Percentiles rank a stretch among this genome's conserved stretches.
phyloP scores from a whole-genome alignment of 345 rosid genomes.

The Dipteronia dyeriana region DNA sequence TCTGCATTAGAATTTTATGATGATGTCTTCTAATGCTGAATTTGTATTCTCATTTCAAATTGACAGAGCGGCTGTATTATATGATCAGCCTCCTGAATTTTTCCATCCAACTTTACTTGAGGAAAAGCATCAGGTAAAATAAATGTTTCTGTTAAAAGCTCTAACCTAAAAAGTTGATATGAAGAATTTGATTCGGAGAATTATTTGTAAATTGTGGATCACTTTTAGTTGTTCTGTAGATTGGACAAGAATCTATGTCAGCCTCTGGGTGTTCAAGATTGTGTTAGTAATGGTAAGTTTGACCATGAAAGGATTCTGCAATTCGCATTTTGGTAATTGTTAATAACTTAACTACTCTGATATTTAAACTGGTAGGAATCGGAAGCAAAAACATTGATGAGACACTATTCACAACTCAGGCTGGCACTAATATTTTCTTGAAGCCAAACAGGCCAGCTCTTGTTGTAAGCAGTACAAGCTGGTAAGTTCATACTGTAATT shows the following conservation, averaged over 20 bases:
- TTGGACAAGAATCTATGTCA: constrained; percentile 55
- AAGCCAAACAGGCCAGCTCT: constrained; percentile 87
- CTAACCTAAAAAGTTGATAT: neutral
- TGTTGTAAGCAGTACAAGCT: constrained; percentile 97
- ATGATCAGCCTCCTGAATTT: constrained; percentile 98
- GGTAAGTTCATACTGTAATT: constrained; percentile 47
- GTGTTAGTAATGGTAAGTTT: constrained; percentile 60
- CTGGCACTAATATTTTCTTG: constrained; percentile 39
- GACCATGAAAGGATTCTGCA: constrained; percentile 9
- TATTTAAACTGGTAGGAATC: constrained; percentile 21
- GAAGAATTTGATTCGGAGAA: constrained; percentile 8
- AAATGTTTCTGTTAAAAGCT: constrained; percentile 17
- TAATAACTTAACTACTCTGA: constrained; percentile 2
- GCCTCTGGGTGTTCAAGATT: constrained; percentile 58
- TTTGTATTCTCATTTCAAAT: constrained; percentile 18
- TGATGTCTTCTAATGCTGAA: constrained; percentile 9
- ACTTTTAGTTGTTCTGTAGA: constrained; percentile 78
- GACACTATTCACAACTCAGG: constrained; percentile 60
- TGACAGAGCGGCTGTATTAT: constrained; percentile 72
- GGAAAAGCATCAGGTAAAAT: constrained; percentile 78
- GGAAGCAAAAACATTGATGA: constrained; percentile 41
- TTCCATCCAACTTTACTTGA: constrained; percentile 69
- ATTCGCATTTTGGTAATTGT: constrained; percentile 14
- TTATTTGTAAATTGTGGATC: constrained; percentile 26
- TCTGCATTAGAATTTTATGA: constrained; percentile 8